Base-by-base conservation (phyloP, 2,329 filamentous ascomycete species). In the Penicillium nordicum region DNA sequence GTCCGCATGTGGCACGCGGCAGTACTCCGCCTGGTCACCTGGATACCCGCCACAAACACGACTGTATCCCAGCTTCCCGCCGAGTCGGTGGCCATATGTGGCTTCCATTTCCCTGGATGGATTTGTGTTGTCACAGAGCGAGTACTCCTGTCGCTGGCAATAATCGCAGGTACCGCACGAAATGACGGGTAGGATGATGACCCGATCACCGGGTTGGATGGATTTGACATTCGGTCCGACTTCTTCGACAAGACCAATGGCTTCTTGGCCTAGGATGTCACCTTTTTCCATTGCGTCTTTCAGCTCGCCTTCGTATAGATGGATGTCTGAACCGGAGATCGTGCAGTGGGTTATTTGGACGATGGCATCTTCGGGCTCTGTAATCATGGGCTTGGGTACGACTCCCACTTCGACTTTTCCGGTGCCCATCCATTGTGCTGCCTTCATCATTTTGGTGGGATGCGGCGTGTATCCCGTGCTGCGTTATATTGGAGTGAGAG, bases 1-100 rank as follows among this genome's bases (percentile, higher is more conserved):
- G 53, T 73, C 70, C 2, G 70, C 72, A 55, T 71, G 70, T 7
- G 72, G 72, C 10, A 69, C 70, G 7, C 69, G 71, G 45, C 68
- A 70, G 56, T 63, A 74, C 58, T 74, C 72, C 3, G 72, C 72
- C 58, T 74, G 72, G 36, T 70, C 63, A 18, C 72, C 71, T 14
- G 72, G 61, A 59, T 71, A 74, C 16, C 72, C 71, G 2, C 71
- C 71, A 29, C 64, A 68, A n/a, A 71, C 45, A 11, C 66, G 61
- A 1, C 70, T 68, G 54, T 64, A 74, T 25, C 71, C 71, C 43
- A 73, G 63, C 16, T 69, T 69, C 10, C 71, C 70, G 3, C 69
- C 62, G n/a, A 71, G 27, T 2, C 67, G 67, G 50, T 69, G 61
- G 0, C 70, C 68, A 36, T 69, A 72, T 34, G 65, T 53, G 14